Conservation (phyloP, 2,329 filamentous ascomycete genomes). For the Aspergillus sp. region DNA sequence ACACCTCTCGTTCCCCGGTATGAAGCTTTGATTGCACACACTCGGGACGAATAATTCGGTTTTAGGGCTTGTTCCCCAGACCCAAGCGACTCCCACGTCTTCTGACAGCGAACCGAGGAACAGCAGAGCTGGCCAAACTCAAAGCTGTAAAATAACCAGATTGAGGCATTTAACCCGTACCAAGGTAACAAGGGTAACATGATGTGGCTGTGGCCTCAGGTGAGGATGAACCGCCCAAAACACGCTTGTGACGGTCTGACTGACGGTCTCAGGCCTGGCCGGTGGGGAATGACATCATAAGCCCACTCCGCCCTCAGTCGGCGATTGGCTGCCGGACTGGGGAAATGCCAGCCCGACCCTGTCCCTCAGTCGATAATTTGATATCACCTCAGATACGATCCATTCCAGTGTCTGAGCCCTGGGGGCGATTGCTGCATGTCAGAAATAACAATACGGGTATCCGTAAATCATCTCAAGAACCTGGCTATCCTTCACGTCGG, state of each 20-base stretch:
- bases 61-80: neutral
- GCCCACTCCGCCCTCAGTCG: neutral
- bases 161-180: conserved; percentile 1
- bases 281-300: neutral
- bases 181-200: neutral
- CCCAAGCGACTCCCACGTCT: neutral
- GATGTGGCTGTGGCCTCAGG: neutral
- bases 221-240: neutral
- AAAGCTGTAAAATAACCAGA: neutral
- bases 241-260: neutral
- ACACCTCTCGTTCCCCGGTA: neutral
- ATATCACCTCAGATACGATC: neutral
- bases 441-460: neutral
- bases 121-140: neutral
- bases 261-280: neutral
- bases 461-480: neutral
- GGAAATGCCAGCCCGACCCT: neutral
- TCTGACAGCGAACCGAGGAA: neutral
- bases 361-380: neutral
- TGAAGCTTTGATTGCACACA: neutral
- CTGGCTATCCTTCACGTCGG: neutral
- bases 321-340: neutral
- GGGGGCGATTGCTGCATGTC: neutral
- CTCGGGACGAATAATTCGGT: neutral
- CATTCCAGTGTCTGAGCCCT: neutral